These are phyloP conservation scores for Diospyros kaki DNA, from an alignment of 148 eudicot species.

Conservation along the genomic window DNA sequence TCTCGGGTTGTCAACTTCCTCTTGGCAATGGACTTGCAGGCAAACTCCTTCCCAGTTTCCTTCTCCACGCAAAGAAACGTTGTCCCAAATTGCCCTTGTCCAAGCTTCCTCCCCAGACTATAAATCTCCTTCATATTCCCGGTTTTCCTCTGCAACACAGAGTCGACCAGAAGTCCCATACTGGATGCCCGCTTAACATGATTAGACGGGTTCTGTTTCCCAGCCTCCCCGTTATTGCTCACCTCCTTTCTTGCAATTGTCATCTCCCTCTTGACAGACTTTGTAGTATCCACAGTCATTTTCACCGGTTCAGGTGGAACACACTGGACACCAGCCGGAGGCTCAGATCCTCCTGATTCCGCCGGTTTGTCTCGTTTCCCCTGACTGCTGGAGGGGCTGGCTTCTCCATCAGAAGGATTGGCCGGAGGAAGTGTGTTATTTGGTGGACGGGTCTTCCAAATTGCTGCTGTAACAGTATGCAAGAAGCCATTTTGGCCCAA, in stretches of 20 bases:
- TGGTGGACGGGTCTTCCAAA: slow-evolving; percentile 13
- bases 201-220: not conserved
- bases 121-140: slow-evolving; percentile 18
- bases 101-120: slow-evolving; percentile 50
- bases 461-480: slow-evolving; percentile 18
- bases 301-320: slow-evolving; percentile 16
- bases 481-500: slow-evolving; percentile 25
- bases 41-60: slow-evolving; percentile 35
- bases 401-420: not conserved
- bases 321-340: not conserved
- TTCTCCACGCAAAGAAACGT: slow-evolving; percentile 59
- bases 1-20: slow-evolving; percentile 57
- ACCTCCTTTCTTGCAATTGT: not conserved
- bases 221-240: not conserved
- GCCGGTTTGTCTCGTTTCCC: not conserved
- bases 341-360: not conserved
- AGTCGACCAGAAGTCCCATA: slow-evolving; percentile 8
- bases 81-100: slow-evolving; percentile 78
- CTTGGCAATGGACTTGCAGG: slow-evolving; percentile 77
- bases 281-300: not conserved
- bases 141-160: slow-evolving; percentile 18
- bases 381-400: not conserved
- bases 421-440: slow-evolving; percentile 4
- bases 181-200: slow-evolving; percentile 6
- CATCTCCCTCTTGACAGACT: not conserved